Evolutionary conservation across 1,284 basidiomycete genomes (phyloP).

Genomic region (Ustilago loliicola): DNA sequence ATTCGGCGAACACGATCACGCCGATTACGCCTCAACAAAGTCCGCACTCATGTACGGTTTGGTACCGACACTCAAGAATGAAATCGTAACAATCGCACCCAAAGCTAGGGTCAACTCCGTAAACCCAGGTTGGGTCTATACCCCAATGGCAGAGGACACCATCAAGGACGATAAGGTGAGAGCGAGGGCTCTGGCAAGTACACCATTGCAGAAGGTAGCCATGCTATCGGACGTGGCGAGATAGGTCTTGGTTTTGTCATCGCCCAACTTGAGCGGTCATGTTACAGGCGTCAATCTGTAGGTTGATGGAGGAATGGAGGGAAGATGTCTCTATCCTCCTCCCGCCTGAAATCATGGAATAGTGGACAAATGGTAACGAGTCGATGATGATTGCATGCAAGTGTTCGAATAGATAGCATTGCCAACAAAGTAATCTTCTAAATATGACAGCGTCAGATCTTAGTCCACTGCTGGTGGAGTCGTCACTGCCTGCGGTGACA

Average conservation of each 20-base stretch:
- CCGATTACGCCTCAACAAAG: conserved; percentile 59
- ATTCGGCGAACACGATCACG: conserved; percentile 77
- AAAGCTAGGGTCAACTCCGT: conserved; percentile 79
- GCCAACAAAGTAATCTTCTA: neutral
- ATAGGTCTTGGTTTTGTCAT: conserved; percentile 78
- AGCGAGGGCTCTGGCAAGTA: conserved; percentile 74
- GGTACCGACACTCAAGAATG: conserved; percentile 80
- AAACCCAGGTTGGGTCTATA: conserved; percentile 80
- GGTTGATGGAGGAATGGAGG: conserved; percentile 84
- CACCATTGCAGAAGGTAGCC: conserved; percentile 80
- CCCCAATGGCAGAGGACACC: conserved; percentile 75
- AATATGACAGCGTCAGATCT: neutral
- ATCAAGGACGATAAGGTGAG: conserved; percentile 71
- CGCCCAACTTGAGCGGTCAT: conserved; percentile 78
- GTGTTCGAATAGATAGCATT: neutral
- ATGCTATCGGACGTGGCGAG: conserved; percentile 77
- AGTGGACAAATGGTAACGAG: neutral
- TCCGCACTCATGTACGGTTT: conserved; percentile 82
- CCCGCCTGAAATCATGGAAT: conserved; percentile 13
- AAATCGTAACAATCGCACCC: conserved; percentile 82
- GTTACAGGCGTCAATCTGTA: conserved; percentile 79
- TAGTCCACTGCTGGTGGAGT: conserved; percentile 19
- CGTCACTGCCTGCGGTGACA: neutral
- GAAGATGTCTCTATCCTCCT: conserved; percentile 69
- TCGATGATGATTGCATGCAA: neutral